Evolutionary conservation across 2,329 filamentous ascomycete species (phyloP).

Genomic region (Pseudofabraea citricarpa): DNA sequence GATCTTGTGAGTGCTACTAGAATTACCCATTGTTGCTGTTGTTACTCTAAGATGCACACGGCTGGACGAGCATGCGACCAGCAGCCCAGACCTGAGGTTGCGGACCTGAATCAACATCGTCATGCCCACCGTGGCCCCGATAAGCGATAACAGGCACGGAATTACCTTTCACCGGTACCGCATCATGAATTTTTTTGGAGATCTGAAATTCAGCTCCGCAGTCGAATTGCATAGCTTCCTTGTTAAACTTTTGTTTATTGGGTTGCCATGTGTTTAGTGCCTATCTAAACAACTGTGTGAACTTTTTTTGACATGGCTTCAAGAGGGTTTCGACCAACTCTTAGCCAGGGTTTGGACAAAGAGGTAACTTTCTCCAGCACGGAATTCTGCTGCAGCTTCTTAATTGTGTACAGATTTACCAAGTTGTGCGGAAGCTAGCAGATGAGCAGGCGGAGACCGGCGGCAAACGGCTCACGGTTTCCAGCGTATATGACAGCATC

Average conservation of each 20-base stretch:
- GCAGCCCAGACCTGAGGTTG: not conserved
- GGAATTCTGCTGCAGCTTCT: conserved; percentile 6
- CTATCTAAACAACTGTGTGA: too few species aligned
- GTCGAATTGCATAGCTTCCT: not conserved
- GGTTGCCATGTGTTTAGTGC: too few species aligned
- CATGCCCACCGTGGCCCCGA: conserved; percentile 6
- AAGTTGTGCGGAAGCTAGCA: conserved; percentile 71
- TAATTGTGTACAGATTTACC: conserved; percentile 54
- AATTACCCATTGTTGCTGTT: conserved; percentile 54
- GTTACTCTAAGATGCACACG: not conserved
- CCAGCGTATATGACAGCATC: conserved; percentile 71
- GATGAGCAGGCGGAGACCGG: conserved; percentile 55
- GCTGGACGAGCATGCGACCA: not conserved
- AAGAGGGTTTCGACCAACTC: conserved; percentile 37
- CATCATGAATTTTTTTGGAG: not conserved
- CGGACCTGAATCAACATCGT: conserved; percentile 8
- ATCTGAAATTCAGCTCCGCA: not conserved
- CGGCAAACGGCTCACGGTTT: conserved; percentile 47
- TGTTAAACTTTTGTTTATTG: too few species aligned
- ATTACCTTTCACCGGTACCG: not conserved
- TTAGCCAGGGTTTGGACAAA: conserved; percentile 55
- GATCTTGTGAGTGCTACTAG: conserved; percentile 58
- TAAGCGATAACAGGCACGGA: conserved; percentile 8
- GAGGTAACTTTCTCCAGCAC: conserved; percentile 39
- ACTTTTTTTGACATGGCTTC: conserved; percentile 14